Conservation (phyloP, 2,329 filamentous ascomycete species). For the Cladophialophora chaetospira region DNA sequence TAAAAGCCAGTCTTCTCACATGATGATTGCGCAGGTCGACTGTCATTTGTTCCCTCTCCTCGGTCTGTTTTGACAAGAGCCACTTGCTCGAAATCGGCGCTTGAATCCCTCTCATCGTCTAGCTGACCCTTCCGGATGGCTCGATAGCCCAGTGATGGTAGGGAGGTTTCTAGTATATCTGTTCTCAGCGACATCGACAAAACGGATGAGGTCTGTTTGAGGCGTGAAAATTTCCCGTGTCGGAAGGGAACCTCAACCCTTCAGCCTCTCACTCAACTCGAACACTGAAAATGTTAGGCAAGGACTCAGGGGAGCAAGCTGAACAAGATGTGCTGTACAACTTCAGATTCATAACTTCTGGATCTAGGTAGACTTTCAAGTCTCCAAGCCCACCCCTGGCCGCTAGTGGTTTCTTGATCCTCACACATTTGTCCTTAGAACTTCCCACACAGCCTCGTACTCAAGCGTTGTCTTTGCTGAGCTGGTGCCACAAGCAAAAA, state of each 20-base stretch:
- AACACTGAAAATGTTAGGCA: too few species aligned
- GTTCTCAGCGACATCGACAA: neutral
- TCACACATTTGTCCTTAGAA: too few species aligned
- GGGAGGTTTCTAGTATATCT: neutral
- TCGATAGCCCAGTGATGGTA: neutral
- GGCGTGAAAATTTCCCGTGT: neutral
- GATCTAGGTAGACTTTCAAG: too few species aligned
- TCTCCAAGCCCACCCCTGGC: too few species aligned
- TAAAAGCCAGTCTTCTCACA: neutral
- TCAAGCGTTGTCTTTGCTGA: too few species aligned
- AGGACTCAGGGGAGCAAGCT: too few species aligned
- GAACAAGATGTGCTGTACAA: too few species aligned
- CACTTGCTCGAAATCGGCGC: neutral
- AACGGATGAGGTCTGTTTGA: neutral
- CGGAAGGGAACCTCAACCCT: neutral
- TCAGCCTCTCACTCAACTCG: too few species aligned
- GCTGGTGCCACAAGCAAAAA: too few species aligned
- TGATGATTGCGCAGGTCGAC: neutral
- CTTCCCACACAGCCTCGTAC: too few species aligned
- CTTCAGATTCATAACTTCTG: too few species aligned
- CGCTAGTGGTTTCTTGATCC: too few species aligned
- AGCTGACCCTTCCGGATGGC: neutral
- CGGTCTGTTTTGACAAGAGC: neutral
- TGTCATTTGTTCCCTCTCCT: neutral
- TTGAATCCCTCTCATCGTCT: constrained; percentile 5